Conservation (phyloP, 805 yeast species). For the Kodamaea restingae region DNA sequence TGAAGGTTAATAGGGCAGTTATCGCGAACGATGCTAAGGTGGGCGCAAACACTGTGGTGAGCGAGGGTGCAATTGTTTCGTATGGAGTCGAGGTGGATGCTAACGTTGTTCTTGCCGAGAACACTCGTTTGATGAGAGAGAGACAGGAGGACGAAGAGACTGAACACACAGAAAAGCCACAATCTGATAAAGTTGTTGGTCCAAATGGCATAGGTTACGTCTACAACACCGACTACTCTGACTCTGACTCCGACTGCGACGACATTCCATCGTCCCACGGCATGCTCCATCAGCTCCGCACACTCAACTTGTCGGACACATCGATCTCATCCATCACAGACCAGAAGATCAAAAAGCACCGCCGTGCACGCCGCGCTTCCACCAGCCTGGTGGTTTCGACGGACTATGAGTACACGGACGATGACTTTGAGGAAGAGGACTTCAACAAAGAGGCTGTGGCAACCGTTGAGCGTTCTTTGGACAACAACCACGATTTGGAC, state of each 20-base stretch:
- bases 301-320: constrained; percentile 52
- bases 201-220: constrained; percentile 48
- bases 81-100: constrained; percentile 65
- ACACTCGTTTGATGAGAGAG: constrained; percentile 48
- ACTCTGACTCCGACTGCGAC: constrained; percentile 26
- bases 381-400: constrained; percentile 40
- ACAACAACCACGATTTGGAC: constrained; percentile 87
- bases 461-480: constrained; percentile 87
- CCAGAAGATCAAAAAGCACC: constrained; percentile 37
- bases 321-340: constrained; percentile 52
- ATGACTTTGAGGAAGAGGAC: constrained; percentile 52
- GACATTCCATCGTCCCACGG: constrained; percentile 35
- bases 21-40: constrained; percentile 64
- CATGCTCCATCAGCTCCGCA: constrained; percentile 44
- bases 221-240: constrained; percentile 43
- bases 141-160: constrained; percentile 10
- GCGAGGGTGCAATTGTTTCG: constrained; percentile 77
- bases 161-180: no score
- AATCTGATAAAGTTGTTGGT: constrained; percentile 40
- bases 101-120: constrained; percentile 44
- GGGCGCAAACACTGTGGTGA: constrained; percentile 47
- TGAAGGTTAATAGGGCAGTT: constrained; percentile 56
- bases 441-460: constrained; percentile 89
- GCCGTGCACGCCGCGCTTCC: constrained; percentile 32
- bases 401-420: constrained; percentile 41